These are phyloP conservation scores for Scedosporium boydii DNA, from an alignment of 2,329 filamentous ascomycete species.

Conservation along the genomic window DNA sequence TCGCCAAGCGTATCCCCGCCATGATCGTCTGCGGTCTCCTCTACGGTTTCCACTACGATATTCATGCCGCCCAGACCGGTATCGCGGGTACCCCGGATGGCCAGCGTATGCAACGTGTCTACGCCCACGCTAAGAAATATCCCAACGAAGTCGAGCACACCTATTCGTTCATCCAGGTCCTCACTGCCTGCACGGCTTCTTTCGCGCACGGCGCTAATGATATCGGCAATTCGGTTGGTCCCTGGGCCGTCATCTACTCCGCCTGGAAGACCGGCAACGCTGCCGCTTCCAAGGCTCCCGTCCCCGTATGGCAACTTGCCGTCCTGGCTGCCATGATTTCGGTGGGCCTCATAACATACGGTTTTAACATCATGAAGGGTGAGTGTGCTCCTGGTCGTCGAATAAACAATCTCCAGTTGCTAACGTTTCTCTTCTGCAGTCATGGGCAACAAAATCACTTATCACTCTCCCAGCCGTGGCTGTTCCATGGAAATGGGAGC, in stretches of 20 bases:
- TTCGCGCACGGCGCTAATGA: conserved; percentile 74
- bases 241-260: conserved; percentile 61
- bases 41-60: conserved; percentile 75
- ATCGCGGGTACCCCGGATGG: conserved; percentile 65
- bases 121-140: conserved; percentile 54
- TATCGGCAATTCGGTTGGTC: conserved; percentile 61
- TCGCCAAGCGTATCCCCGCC: conserved; percentile 59
- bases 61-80: conserved; percentile 66
- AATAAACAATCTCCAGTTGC: no score
- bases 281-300: conserved; percentile 50
- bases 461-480: conserved; percentile 47
- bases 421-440: conserved; percentile 29
- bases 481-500: conserved; percentile 75
- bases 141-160: conserved; percentile 61
- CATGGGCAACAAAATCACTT: conserved; percentile 75
- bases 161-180: conserved; percentile 57
- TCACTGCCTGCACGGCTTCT: conserved; percentile 62
- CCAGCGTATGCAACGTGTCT: conserved; percentile 59
- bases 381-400: conserved; percentile 16
- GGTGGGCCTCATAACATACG: conserved; percentile 62
- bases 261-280: conserved; percentile 57
- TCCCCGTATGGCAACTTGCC: conserved; percentile 69
- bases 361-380: conserved; percentile 80
- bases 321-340: conserved; percentile 56
- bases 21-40: conserved; percentile 51